Conservation (phyloP, 2,329 filamentous ascomycete genomes). For the Paracoccidioides brasiliensis region DNA sequence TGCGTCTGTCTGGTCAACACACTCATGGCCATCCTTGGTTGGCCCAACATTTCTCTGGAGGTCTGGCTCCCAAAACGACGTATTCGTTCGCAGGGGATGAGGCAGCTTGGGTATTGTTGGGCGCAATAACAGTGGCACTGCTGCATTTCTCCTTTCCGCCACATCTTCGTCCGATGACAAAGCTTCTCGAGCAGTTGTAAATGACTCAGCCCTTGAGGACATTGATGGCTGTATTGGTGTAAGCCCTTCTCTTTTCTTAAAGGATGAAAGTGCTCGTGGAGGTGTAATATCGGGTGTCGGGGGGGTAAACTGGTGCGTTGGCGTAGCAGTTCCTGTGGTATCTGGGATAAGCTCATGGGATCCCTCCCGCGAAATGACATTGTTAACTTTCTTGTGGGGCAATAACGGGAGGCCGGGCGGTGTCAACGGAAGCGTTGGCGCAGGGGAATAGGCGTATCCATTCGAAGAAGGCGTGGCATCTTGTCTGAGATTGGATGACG, state of each 20-base stretch:
- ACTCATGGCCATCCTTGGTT: background rate
- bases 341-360: constrained; percentile 6
- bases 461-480: constrained; percentile 12
- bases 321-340: constrained; percentile 36
- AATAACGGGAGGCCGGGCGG: constrained; percentile 22
- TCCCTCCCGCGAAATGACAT: constrained; percentile 13
- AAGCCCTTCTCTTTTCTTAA: constrained; percentile 23
- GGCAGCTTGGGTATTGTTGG: constrained; percentile 12
- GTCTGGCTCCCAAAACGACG: constrained; percentile 14
- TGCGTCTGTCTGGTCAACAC: background rate
- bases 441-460: constrained; percentile 12
- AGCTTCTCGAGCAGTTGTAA: constrained; percentile 56
- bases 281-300: constrained; percentile 67
- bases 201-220: constrained; percentile 54
- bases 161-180: constrained; percentile 48
- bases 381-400: background rate
- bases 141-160: constrained; percentile 21
- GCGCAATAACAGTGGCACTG: constrained; percentile 13
- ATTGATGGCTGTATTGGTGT: constrained; percentile 41
- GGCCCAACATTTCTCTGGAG: constrained; percentile 17
- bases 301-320: constrained; percentile 52
- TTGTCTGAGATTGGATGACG: constrained; percentile 15
- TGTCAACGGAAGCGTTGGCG: constrained; percentile 26
- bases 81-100: constrained; percentile 11
- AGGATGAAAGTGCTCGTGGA: constrained; percentile 35